Evolutionary conservation across 2,329 filamentous ascomycete genomes (phyloP).

Genomic region (Scopulariopsis brevicaulis): DNA sequence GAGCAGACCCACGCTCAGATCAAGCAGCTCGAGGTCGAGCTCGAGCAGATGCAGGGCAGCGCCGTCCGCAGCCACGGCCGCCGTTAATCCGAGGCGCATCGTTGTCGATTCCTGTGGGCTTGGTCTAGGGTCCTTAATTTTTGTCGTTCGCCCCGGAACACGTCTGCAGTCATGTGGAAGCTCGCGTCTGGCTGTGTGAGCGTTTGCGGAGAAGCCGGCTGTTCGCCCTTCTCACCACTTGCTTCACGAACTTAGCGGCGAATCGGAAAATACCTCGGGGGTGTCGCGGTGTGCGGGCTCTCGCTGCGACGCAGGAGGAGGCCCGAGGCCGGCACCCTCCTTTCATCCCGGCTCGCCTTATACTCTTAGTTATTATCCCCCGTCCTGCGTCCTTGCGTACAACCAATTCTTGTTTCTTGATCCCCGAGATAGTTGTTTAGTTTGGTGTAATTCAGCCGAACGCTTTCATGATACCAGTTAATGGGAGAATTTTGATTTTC

Average conservation of each 20-base stretch:
- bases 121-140: background rate
- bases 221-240: background rate
- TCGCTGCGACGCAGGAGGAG: background rate
- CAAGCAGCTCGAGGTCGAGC: constrained; percentile 83
- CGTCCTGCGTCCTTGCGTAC: background rate
- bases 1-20: constrained; percentile 94
- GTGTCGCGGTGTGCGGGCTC: background rate
- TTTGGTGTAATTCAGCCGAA: constrained; percentile 5
- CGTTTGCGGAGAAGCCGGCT: background rate
- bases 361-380: background rate
- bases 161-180: background rate
- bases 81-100: constrained; percentile 44
- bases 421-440: constrained; percentile 4
- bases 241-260: background rate
- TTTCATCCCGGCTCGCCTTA: background rate
- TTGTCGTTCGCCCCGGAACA: background rate
- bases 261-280: background rate
- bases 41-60: constrained; percentile 86
- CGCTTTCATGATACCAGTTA: constrained; percentile 6
- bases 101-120: background rate
- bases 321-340: background rate
- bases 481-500: constrained; percentile 4
- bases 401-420: constrained; percentile 1
- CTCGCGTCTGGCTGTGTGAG: background rate
- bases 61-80: constrained; percentile 86